phyloP scores from a whole-genome alignment of 2,329 filamentous ascomycete species.

The Sclerotinia nivalis region DNA sequence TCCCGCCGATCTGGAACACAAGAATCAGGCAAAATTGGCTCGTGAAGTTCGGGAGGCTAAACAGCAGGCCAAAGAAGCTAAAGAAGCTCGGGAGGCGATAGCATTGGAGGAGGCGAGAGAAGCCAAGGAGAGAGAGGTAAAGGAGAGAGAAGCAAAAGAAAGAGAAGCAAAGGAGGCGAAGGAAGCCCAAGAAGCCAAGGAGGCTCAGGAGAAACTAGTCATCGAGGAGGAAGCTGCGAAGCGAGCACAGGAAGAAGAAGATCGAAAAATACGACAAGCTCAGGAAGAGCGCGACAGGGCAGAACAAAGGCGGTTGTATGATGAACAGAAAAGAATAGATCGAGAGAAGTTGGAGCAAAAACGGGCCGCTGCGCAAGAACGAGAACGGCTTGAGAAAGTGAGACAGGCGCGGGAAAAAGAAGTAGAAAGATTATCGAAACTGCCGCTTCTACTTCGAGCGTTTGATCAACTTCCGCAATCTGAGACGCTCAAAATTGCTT shows the following conservation, averaged over 20 bases:
- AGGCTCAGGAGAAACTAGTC: constrained; percentile 35
- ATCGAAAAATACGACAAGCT: constrained; percentile 35
- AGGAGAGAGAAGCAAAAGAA: constrained; percentile 27
- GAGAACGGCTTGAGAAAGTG: constrained; percentile 49
- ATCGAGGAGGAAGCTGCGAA: constrained; percentile 43
- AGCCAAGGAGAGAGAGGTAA: constrained; percentile 29
- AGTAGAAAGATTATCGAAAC: constrained; percentile 53
- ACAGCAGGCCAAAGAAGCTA: constrained; percentile 31
- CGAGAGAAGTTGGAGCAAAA: constrained; percentile 45
- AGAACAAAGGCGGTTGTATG: constrained; percentile 41
- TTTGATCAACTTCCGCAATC: constrained; percentile 55
- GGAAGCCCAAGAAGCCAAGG: constrained; percentile 29
- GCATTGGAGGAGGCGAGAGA: constrained; percentile 36
- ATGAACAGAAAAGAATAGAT: constrained; percentile 40
- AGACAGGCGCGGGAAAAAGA: constrained; percentile 57
- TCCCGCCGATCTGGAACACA: constrained; percentile 30
- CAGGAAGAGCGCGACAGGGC: constrained; percentile 40
- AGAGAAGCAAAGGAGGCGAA: constrained; percentile 31
- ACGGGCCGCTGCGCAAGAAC: constrained; percentile 42
- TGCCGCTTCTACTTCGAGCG: constrained; percentile 63
- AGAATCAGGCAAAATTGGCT: constrained; percentile 32
- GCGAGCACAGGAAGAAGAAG: constrained; percentile 36
- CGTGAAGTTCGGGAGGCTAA: constrained; percentile 39
- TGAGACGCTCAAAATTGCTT: constrained; percentile 52
- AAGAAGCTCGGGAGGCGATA: constrained; percentile 41